Conservation (phyloP, 2,329 filamentous ascomycete genomes). For the Alternaria arbusti region DNA sequence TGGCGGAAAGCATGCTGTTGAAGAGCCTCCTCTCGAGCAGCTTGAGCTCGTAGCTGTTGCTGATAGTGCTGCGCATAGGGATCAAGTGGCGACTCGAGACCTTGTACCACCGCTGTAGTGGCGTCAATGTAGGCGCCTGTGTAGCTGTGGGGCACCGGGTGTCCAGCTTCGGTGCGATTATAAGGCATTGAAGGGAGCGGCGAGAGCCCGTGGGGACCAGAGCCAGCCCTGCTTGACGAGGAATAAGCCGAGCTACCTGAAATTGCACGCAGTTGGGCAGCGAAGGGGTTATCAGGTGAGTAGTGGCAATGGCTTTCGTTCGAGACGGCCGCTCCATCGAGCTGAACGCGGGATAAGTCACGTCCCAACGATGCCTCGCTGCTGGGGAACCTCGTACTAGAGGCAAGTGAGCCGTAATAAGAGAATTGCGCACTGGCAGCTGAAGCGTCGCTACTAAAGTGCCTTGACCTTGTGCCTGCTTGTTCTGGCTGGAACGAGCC, state of each 20-base stretch:
- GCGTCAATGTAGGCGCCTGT: conserved; percentile 18
- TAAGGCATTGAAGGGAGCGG: conserved; percentile 34
- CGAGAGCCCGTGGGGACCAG: conserved; percentile 11
- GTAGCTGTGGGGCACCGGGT: not conserved
- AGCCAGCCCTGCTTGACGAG: not conserved
- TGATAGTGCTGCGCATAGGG: conserved; percentile 27
- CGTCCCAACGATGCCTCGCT: conserved; percentile 21
- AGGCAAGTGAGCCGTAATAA: conserved; percentile 36
- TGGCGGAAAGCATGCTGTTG: not conserved
- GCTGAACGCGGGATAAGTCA: conserved; percentile 23
- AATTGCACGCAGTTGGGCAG: not conserved
- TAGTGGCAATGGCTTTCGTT: not conserved
- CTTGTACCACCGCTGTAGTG: conserved; percentile 21
- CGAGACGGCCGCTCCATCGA: conserved; percentile 28
- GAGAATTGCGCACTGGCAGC: conserved; percentile 39
- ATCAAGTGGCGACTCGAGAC: conserved; percentile 37
- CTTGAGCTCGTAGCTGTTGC: not conserved
- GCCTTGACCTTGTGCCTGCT: conserved; percentile 1
- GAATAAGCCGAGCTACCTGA: conserved; percentile 17
- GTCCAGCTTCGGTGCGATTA: conserved; percentile 12
- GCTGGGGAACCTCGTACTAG: conserved; percentile 34
- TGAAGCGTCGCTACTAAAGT: conserved; percentile 35
- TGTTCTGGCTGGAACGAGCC: not conserved
- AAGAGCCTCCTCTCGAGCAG: conserved; percentile 2
- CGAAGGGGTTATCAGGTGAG: not conserved